Conservation (phyloP, 192 early-diverging fungal species). For the Dimargaris verticillata region DNA sequence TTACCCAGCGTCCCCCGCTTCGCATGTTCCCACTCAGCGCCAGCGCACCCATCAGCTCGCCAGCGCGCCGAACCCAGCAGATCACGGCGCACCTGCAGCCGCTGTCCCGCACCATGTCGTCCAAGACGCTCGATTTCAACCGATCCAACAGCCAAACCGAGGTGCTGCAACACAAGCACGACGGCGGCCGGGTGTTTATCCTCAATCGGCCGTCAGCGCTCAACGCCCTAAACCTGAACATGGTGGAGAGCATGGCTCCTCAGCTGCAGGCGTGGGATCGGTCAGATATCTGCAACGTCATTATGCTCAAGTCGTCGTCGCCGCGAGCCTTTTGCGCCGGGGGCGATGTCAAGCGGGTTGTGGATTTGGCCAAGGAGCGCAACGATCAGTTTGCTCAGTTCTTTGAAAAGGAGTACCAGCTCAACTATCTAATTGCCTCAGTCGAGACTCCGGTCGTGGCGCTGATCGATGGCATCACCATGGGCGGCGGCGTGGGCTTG, state of each 20-base stretch:
- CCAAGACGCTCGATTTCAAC: constrained; percentile 4
- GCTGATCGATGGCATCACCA: constrained; percentile 74
- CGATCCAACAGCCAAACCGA: constrained; percentile 19
- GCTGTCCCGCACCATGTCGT: background rate
- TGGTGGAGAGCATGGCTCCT: constrained; percentile 67
- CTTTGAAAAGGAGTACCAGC: constrained; percentile 80
- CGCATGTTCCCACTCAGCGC: background rate
- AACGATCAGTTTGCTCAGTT: constrained; percentile 39
- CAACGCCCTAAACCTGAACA: constrained; percentile 71
- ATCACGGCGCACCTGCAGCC: background rate
- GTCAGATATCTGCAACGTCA: constrained; percentile 73
- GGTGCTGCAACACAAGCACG: constrained; percentile 31
- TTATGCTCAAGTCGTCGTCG: constrained; percentile 62
- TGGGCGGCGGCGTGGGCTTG: constrained; percentile 96
- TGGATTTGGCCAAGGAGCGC: constrained; percentile 23
- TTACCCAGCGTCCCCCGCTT: background rate
- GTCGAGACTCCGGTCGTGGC: constrained; percentile 75
- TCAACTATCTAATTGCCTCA: constrained; percentile 86
- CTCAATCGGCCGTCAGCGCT: constrained; percentile 65
- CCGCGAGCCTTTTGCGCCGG: constrained; percentile 82
- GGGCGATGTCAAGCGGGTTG: constrained; percentile 51
- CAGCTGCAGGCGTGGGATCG: constrained; percentile 77
- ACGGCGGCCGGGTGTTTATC: constrained; percentile 42
- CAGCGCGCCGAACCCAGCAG: background rate
- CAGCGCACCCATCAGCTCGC: background rate